phyloP scores from a whole-genome alignment of 192 early-diverging fungal species.

The Entrophospora sp. region DNA sequence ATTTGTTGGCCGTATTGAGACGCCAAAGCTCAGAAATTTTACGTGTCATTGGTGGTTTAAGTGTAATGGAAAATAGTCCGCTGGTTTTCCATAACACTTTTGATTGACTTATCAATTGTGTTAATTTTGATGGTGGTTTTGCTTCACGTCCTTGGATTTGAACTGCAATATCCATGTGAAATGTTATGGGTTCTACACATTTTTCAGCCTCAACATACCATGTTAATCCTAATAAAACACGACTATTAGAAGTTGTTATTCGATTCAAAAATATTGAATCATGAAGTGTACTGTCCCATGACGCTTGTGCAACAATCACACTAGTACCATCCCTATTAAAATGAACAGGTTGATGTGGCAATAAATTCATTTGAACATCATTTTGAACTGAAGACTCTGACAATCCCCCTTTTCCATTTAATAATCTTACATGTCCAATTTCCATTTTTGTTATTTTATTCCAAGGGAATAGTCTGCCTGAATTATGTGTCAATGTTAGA shows the following conservation, averaged over 20 bases:
- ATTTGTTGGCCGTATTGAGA: too few species aligned
- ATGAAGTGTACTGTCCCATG: constrained; percentile 60
- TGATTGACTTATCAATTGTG: constrained; percentile 28
- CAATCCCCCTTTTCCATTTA: constrained; percentile 50
- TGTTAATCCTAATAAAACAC: too few species aligned
- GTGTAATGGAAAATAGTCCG: constrained; percentile 51
- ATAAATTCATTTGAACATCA: constrained; percentile 34
- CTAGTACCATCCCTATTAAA: constrained; percentile 49
- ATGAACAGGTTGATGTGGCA: constrained; percentile 37
- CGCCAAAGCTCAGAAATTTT: too few species aligned
- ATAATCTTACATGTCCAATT: constrained; percentile 35
- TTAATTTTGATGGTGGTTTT: constrained; percentile 28
- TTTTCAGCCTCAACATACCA: too few species aligned
- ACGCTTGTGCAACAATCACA: too few species aligned
- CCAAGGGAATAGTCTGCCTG: constrained; percentile 54
- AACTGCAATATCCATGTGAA: too few species aligned
- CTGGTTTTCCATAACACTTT: constrained; percentile 31
- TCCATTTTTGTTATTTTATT: too few species aligned
- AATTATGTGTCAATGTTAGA: too few species aligned
- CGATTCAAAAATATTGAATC: constrained; percentile 53
- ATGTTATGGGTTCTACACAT: too few species aligned
- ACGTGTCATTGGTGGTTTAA: constrained; percentile 43
- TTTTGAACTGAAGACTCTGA: constrained; percentile 39
- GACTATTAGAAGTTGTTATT: constrained; percentile 46
- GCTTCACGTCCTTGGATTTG: constrained; percentile 51